Percentiles rank a stretch among this genome's conserved stretches.
These are phyloP conservation scores for Macaranga tanarius DNA, from an alignment of 441 rosid species.

Conservation along the genomic window DNA sequence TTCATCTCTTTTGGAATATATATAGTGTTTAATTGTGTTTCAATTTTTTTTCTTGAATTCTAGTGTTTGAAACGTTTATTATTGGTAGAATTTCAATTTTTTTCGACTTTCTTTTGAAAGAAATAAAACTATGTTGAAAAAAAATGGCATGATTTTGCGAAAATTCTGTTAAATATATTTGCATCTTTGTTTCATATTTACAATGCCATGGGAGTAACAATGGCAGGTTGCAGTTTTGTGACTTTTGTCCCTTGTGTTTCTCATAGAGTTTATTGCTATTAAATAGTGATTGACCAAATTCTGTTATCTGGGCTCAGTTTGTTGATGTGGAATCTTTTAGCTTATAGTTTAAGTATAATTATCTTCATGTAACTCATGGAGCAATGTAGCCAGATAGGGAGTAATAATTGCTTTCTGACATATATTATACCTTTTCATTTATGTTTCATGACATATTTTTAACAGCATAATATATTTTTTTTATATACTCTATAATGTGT, in stretches of 20 bases:
- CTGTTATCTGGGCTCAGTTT: not conserved
- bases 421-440: not conserved
- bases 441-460: not conserved
- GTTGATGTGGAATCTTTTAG: not conserved
- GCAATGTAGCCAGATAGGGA: not conserved
- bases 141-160: not conserved
- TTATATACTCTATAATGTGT: too few species aligned
- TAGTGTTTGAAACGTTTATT: too few species aligned
- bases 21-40: too few species aligned
- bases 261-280: not conserved
- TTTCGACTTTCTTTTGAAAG: too few species aligned
- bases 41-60: too few species aligned
- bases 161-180: too few species aligned
- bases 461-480: too few species aligned
- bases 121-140: too few species aligned
- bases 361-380: not conserved
- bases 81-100: too few species aligned
- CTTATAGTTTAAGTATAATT: not conserved
- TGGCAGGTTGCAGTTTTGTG: not conserved
- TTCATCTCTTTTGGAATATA: not conserved
- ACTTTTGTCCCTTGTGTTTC: not conserved
- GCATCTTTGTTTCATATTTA: not conserved
- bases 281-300: not conserved
- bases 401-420: not conserved
- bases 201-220: not conserved